A percentile compares a stretch with the other conserved stretches of the same genome.
These are phyloP conservation scores for Mucuna pruriens DNA, from an alignment of 306 rosid species.

Conservation along the genomic window DNA sequence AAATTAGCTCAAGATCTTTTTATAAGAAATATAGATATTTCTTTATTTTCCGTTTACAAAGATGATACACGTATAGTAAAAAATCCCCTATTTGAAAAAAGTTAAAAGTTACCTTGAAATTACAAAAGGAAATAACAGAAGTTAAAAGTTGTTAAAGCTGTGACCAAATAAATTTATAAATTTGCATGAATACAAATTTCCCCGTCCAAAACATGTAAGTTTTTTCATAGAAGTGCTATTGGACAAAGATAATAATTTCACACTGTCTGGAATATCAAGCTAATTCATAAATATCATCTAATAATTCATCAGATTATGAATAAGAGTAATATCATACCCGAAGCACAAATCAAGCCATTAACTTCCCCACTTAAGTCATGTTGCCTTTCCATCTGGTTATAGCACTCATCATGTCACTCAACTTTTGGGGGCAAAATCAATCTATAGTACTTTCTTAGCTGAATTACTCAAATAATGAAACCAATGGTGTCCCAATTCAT, in stretches of 20 bases:
- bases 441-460: background rate
- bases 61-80: no score
- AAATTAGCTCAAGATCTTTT: no score
- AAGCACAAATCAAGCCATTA: background rate
- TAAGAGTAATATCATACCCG: background rate
- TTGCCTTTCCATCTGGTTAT: background rate
- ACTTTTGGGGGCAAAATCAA: background rate
- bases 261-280: background rate
- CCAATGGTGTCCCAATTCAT: background rate
- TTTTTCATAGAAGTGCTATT: constrained; percentile 1
- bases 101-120: background rate
- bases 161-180: background rate
- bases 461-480: constrained; percentile 4
- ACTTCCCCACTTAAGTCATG: background rate
- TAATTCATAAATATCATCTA: background rate
- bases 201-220: background rate
- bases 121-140: background rate
- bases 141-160: background rate
- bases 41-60: no score
- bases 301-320: background rate
- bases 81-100: no score
- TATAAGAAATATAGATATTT: no score
- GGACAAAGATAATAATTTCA: constrained; percentile 27
- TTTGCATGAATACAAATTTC: background rate
- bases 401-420: constrained; percentile 32